Percentiles rank a stretch among this genome's conserved stretches.
These are phyloP conservation scores for Botrytis deweyae DNA, from an alignment of 2,329 filamentous ascomycete species.

Conservation along the genomic window DNA sequence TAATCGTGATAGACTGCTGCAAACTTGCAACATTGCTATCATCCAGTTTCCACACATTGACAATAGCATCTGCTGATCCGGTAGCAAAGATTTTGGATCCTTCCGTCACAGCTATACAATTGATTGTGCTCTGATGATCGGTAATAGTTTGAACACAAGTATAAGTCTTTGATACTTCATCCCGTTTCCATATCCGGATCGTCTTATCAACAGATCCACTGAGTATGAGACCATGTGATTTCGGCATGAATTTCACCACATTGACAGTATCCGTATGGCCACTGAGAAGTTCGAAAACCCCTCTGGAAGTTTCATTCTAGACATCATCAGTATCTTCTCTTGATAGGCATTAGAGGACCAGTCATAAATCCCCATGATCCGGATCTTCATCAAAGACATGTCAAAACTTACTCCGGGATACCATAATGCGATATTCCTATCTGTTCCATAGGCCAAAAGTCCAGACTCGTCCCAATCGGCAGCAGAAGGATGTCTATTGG, in stretches of 20 bases:
- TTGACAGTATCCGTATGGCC: conserved; percentile 82
- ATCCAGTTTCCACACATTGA: conserved; percentile 67
- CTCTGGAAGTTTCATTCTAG: conserved; percentile 41
- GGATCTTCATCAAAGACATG: background rate
- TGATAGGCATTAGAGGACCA: background rate
- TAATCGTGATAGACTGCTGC: conserved; percentile 68
- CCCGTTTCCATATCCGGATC: conserved; percentile 68
- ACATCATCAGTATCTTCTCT: background rate
- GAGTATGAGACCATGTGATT: conserved; percentile 60
- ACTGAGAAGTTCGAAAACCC: conserved; percentile 65
- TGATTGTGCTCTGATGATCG: conserved; percentile 70
- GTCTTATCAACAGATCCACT: conserved; percentile 81
- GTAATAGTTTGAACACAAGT: conserved; percentile 54
- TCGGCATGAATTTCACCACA: conserved; percentile 72
- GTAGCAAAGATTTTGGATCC: conserved; percentile 60
- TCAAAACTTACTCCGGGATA: conserved; percentile 64
- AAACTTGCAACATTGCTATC: conserved; percentile 49
- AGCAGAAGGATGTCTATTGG: conserved; percentile 84
- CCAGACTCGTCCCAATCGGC: conserved; percentile 83
- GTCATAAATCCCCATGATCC: background rate
- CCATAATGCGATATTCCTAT: conserved; percentile 89
- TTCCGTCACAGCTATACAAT: conserved; percentile 55
- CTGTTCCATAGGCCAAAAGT: conserved; percentile 82
- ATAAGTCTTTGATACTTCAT: conserved; percentile 37
- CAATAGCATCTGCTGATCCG: conserved; percentile 75